phyloP scores from a whole-genome alignment of 805 yeast species.

The Hyphopichia homilentoma region DNA sequence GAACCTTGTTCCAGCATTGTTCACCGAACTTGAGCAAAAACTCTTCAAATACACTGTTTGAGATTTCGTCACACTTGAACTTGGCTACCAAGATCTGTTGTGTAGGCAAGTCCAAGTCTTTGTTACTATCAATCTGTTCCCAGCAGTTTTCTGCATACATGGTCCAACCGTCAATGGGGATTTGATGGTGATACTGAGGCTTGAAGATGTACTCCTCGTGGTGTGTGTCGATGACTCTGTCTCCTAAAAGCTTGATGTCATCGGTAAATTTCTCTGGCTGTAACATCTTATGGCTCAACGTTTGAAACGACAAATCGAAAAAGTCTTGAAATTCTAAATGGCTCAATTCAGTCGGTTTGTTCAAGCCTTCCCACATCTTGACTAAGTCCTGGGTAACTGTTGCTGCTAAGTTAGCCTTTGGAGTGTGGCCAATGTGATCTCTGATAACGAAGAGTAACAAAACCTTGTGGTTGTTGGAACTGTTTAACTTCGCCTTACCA shows the following conservation, averaged over 20 bases:
- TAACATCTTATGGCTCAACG: constrained; percentile 81
- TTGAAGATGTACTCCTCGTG: constrained; percentile 49
- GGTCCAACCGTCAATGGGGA: constrained; percentile 97
- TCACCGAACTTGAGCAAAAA: constrained; percentile 19
- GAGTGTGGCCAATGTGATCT: constrained; percentile 87
- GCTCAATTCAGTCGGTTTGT: constrained; percentile 65
- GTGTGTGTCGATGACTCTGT: constrained; percentile 42
- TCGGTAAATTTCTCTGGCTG: constrained; percentile 66
- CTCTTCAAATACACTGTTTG: constrained; percentile 33
- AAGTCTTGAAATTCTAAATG: constrained; percentile 63
- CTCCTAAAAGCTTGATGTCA: constrained; percentile 63
- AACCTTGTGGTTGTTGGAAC: constrained; percentile 50
- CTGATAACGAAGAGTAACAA: constrained; percentile 82
- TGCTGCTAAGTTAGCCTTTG: constrained; percentile 62
- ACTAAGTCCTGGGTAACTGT: constrained; percentile 70
- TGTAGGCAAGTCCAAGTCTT: constrained; percentile 93
- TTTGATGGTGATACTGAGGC: constrained; percentile 70
- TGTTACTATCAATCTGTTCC: constrained; percentile 90
- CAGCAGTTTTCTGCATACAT: constrained; percentile 87
- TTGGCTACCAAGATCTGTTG: constrained; percentile 94
- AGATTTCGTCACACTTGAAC: constrained; percentile 90
- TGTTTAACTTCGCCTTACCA: constrained; percentile 47
- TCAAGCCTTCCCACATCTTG: constrained; percentile 73
- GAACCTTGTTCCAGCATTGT: constrained; percentile 7
- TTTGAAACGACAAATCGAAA: constrained; percentile 78